Evolutionary conservation across 78 protist species (phyloP).

Genomic region (Chrysochromulina parva): DNA sequence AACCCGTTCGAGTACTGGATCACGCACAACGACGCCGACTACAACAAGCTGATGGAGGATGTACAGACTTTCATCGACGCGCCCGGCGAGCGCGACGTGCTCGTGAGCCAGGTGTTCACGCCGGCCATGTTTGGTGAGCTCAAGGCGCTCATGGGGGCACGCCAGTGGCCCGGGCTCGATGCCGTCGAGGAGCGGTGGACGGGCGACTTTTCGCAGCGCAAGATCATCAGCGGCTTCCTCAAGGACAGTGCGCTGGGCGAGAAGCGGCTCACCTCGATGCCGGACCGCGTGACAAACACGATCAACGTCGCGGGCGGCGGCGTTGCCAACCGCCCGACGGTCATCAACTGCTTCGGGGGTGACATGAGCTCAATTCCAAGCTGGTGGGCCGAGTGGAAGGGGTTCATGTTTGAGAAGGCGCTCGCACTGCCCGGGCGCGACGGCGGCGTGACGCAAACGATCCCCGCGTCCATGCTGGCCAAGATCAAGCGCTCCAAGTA

Average conservation of each 20-base stretch:
- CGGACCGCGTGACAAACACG: slow-evolving; percentile 24
- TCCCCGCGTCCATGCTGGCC: not conserved
- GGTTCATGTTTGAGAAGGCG: slow-evolving; percentile 14
- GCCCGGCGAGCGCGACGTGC: not conserved
- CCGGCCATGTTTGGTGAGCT: not conserved
- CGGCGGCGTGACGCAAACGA: not conserved
- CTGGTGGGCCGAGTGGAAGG: slow-evolving; percentile 47
- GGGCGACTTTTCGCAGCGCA: not conserved
- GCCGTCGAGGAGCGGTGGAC: not conserved
- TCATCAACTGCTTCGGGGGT: slow-evolving; percentile 48
- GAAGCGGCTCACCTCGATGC: slow-evolving; percentile 24
- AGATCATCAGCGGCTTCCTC: not conserved
- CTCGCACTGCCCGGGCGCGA: not conserved
- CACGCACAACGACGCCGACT: slow-evolving; percentile 23
- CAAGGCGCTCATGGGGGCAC: not conserved
- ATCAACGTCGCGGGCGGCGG: not conserved
- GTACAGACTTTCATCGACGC: slow-evolving; percentile 11
- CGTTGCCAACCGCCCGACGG: slow-evolving; percentile 28
- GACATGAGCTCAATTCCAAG: not conserved
- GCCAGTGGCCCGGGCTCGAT: not conserved
- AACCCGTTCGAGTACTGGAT: slow-evolving; percentile 37
- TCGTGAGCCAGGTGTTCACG: not conserved
- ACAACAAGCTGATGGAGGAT: not conserved
- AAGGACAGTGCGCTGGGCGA: not conserved
- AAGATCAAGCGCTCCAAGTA: slow-evolving; percentile 8